These are phyloP conservation scores for Microbotryum violaceum DNA, from an alignment of 1,284 basidiomycete genomes.

Conservation along the genomic window DNA sequence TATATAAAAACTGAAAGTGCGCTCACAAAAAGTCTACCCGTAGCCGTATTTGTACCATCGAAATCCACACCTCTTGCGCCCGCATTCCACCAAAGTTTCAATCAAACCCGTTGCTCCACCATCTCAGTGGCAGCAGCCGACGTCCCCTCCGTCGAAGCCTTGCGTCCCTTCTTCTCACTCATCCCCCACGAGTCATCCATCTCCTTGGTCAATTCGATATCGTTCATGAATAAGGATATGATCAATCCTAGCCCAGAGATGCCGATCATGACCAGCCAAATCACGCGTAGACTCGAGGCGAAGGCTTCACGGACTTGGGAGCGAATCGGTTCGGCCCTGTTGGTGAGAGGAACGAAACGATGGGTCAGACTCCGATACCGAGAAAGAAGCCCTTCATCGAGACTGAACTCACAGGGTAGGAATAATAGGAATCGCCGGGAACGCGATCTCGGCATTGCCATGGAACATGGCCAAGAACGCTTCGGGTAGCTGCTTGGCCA, in stretches of 20 bases:
- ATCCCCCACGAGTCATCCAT: slow-evolving; percentile 24
- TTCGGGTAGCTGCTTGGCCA: slow-evolving; percentile 4
- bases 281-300: slow-evolving; percentile 17
- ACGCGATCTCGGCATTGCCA: slow-evolving; percentile 1
- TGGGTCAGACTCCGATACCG: not conserved
- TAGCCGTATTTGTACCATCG: no score
- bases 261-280: slow-evolving; percentile 29
- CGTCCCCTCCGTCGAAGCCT: no score
- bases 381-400: not conserved
- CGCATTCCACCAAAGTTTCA: no score
- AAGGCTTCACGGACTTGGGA: slow-evolving; percentile 23
- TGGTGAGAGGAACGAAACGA: not conserved
- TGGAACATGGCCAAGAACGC: not conserved
- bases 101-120: no score
- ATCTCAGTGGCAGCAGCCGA: no score
- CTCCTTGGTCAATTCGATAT: slow-evolving; percentile 18
- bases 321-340: slow-evolving; percentile 26
- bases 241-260: slow-evolving; percentile 16
- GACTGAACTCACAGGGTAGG: slow-evolving; percentile 6
- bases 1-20: no score
- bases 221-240: slow-evolving; percentile 11
- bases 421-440: slow-evolving; percentile 19
- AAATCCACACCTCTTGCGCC: no score
- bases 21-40: no score
- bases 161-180: slow-evolving; percentile 2